phyloP scores from a whole-genome alignment of 1,284 basidiomycete genomes.

The Malassezia restricta region DNA sequence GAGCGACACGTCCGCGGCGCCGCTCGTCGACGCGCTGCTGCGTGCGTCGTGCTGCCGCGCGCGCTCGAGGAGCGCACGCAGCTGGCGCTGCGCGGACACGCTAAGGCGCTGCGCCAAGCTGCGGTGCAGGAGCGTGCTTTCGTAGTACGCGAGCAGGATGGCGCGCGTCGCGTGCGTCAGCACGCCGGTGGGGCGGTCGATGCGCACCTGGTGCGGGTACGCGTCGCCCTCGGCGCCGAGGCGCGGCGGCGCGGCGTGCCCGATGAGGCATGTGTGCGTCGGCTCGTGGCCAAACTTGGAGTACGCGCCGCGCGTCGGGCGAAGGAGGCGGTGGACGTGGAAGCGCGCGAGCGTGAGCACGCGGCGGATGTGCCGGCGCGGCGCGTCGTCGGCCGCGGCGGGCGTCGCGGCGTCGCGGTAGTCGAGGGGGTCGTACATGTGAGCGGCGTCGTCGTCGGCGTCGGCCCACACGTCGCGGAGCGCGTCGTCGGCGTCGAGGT shows the following conservation, averaged over 20 bases:
- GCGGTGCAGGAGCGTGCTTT: conserved; percentile 60
- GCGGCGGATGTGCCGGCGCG: conserved; percentile 53
- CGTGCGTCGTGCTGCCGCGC: background rate
- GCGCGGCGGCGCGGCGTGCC: conserved; percentile 12
- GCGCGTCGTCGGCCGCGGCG: conserved; percentile 50
- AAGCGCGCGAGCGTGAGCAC: conserved; percentile 68
- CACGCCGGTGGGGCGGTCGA: conserved; percentile 74
- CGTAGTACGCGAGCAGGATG: conserved; percentile 80
- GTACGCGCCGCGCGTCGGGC: conserved; percentile 39
- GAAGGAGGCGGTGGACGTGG: conserved; percentile 55
- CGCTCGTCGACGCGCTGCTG: too few species aligned
- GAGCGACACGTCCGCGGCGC: conserved; percentile 17
- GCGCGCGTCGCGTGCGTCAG: conserved; percentile 67
- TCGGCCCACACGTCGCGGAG: conserved; percentile 75
- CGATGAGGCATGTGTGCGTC: conserved; percentile 65
- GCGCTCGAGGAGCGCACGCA: conserved; percentile 30
- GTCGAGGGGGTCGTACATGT: conserved; percentile 58
- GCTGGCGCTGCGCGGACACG: conserved; percentile 50
- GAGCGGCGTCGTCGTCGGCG: conserved; percentile 44
- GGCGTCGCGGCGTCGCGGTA: conserved; percentile 65
- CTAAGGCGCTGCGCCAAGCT: conserved; percentile 80
- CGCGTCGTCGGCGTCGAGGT: conserved; percentile 50
- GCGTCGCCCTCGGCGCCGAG: conserved; percentile 58
- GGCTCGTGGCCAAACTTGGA: conserved; percentile 77
- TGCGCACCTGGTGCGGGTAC: conserved; percentile 81